Evolutionary conservation across 2,329 filamentous ascomycete genomes (phyloP).

Genomic region (Fusarium hostae): DNA sequence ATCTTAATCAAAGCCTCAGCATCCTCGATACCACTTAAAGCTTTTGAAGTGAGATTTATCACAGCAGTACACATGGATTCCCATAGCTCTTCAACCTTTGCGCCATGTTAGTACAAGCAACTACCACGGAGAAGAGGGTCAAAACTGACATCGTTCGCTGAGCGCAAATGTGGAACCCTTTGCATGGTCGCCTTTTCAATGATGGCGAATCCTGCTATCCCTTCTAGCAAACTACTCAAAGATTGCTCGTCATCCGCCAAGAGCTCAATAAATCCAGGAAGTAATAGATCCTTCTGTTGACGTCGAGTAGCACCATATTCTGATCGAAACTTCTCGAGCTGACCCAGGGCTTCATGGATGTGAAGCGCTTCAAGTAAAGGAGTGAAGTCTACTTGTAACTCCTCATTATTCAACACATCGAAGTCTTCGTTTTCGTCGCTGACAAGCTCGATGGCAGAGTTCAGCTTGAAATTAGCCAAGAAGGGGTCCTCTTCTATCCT

Average conservation of each 20-base stretch:
- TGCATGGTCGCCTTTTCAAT: slow-evolving; percentile 95
- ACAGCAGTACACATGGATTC: slow-evolving; percentile 95
- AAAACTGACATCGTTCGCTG: slow-evolving; percentile 77
- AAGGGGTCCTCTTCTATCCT: slow-evolving; percentile 80
- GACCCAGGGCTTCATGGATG: slow-evolving; percentile 93
- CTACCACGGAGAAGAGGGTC: neutral
- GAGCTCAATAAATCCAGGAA: slow-evolving; percentile 80
- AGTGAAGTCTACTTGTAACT: slow-evolving; percentile 92
- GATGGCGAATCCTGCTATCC: slow-evolving; percentile 95
- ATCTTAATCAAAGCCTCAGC: slow-evolving; percentile 93
- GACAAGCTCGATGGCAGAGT: slow-evolving; percentile 94
- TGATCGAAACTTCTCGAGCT: slow-evolving; percentile 87
- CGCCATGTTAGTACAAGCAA: slow-evolving; percentile 5
- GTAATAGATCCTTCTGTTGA: slow-evolving; percentile 89
- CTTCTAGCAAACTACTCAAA: slow-evolving; percentile 90
- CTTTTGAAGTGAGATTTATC: slow-evolving; percentile 82
- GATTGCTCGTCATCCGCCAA: slow-evolving; percentile 85
- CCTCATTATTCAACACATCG: slow-evolving; percentile 94
- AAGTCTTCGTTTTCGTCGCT: slow-evolving; percentile 96
- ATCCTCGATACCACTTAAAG: slow-evolving; percentile 82
- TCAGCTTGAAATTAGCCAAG: slow-evolving; percentile 86
- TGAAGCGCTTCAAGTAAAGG: slow-evolving; percentile 95
- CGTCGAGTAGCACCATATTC: slow-evolving; percentile 94
- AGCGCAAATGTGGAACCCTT: slow-evolving; percentile 83
- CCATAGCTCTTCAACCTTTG: slow-evolving; percentile 94